phyloP scores from a whole-genome alignment of 1,139 yeast species.

The Komagataea norvegica region DNA sequence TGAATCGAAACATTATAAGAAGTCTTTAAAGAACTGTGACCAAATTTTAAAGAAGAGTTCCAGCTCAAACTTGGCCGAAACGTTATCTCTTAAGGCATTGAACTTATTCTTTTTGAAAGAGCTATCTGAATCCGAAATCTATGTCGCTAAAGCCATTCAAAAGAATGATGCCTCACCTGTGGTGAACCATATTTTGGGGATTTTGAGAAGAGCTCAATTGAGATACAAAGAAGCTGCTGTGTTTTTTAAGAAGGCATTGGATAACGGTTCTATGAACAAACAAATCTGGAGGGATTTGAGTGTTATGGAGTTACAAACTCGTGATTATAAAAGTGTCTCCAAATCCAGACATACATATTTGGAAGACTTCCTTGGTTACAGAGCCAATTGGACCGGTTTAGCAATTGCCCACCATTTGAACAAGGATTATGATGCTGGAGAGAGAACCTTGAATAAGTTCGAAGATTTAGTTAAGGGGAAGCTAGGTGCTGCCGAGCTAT shows the following conservation, averaged over 20 bases:
- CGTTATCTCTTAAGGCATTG: slow-evolving; percentile 67
- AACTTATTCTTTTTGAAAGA: slow-evolving; percentile 50
- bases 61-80: slow-evolving; percentile 73
- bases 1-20: slow-evolving; percentile 83
- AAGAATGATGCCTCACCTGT: slow-evolving; percentile 57
- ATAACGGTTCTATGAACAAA: slow-evolving; percentile 73
- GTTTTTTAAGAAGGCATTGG: slow-evolving; percentile 74
- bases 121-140: slow-evolving; percentile 59
- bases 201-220: slow-evolving; percentile 67
- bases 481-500: slow-evolving; percentile 58
- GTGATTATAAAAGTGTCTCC: slow-evolving; percentile 64
- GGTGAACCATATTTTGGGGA: slow-evolving; percentile 82
- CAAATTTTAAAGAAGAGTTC: slow-evolving; percentile 71
- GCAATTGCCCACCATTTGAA: slow-evolving; percentile 83
- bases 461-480: slow-evolving; percentile 70
- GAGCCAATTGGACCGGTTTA: slow-evolving; percentile 89
- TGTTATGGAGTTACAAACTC: slow-evolving; percentile 69
- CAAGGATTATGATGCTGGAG: slow-evolving; percentile 63
- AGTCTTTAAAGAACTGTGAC: slow-evolving; percentile 74
- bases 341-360: slow-evolving; percentile 64
- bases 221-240: slow-evolving; percentile 75
- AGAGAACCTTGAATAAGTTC: slow-evolving; percentile 65
- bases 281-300: slow-evolving; percentile 82
- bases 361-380: slow-evolving; percentile 74
- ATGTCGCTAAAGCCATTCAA: slow-evolving; percentile 55